Evolutionary conservation across 1,284 basidiomycete genomes (phyloP), one percentile per base, ranked within the genome.

Genomic region (Marasmius oreades): DNA sequence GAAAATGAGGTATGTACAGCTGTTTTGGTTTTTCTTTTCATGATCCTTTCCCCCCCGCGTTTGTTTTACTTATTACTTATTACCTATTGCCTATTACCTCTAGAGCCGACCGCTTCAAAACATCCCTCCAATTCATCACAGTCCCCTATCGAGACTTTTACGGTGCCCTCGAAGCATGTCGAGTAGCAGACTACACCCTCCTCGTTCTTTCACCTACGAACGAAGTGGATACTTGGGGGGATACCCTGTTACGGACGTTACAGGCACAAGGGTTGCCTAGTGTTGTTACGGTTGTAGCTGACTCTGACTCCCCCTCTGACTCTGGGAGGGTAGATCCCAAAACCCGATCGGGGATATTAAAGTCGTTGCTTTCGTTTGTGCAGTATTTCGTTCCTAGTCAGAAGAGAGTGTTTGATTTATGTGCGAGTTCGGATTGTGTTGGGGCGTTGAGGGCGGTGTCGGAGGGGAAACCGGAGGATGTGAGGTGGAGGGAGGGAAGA

Each of bases 351-450:
- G 83, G 82, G 7, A 81, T 93, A 42, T 74, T 92, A 58, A 94
- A 93, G 73, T 95, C 92, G 0, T 78, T 97, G 1, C 78, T 95
- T 7, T 96, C 93, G 1, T 98, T 98, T 75, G 86, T 95, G 55
- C 86, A 88, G 61, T 98, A 99, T 73, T 99, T 99, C 71, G 91
- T 93, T 57, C 96, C 96, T 0, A 80, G 82, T n/a, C 88, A 94
- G 61, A 75, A 78, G 52, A 76, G 80, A 44, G 74, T 92, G 7
- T 85, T 80, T 63, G 84, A 90, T 70, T 70, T 90, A 48, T 76
- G 84, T 47, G 75, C 77, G 0, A 67, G 79, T 43, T 78, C 88
- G 44, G 92, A 95, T 66, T 71, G 85, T 11, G 69, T 93, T 23
- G 86, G 86, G 56, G 81, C 91, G 12, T 65, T 91, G 52, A 78